Evolutionary conservation across 768 basidiomycete species (phyloP).

Genomic region (Lyophyllum semitale): DNA sequence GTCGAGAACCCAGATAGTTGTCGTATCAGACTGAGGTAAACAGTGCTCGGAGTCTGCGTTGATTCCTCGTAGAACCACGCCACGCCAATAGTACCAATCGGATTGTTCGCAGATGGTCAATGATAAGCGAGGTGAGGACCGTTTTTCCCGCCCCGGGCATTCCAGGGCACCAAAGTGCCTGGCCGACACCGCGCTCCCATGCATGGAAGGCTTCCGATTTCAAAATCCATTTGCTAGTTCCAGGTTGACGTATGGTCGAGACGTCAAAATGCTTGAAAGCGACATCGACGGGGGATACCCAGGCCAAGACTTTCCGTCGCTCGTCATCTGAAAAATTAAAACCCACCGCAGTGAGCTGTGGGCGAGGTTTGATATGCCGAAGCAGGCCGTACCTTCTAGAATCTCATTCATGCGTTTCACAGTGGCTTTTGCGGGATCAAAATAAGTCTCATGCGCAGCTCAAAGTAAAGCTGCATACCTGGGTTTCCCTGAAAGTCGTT

Average conservation of each 20-base stretch:
- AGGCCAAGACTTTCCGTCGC: background rate
- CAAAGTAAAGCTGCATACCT: background rate
- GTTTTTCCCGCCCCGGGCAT: background rate
- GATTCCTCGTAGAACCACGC: background rate
- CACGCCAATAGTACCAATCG: background rate
- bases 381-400: background rate
- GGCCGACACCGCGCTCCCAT: background rate
- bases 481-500: background rate
- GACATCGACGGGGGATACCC: background rate
- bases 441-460: background rate
- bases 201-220: background rate
- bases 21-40: background rate
- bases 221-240: background rate
- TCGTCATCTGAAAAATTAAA: background rate
- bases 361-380: background rate
- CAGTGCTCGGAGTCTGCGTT: background rate
- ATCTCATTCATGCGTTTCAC: background rate
- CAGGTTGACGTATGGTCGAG: background rate
- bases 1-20: background rate
- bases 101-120: background rate
- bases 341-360: background rate
- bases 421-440: background rate
- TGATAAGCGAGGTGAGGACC: background rate
- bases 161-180: background rate
- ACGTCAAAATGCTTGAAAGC: background rate